These are phyloP conservation scores for Melampsora americana DNA, from an alignment of 1,284 basidiomycete genomes.

Conservation along the genomic window DNA sequence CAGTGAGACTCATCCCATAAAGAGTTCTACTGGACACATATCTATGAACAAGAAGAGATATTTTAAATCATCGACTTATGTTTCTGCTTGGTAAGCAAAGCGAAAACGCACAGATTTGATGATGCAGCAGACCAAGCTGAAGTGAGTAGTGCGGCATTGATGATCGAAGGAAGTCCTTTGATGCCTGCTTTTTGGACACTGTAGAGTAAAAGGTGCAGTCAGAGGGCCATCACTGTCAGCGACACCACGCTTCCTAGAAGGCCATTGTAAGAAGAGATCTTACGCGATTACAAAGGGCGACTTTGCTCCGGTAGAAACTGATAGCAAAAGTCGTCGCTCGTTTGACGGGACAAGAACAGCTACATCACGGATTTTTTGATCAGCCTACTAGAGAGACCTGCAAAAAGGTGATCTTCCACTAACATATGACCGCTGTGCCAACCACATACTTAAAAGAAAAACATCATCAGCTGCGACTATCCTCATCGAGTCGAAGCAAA, in stretches of 20 bases:
- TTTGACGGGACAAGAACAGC: conserved; percentile 42
- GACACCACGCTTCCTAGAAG: too few species aligned
- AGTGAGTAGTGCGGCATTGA: conserved; percentile 26
- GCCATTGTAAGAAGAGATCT: background rate
- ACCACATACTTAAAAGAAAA: background rate
- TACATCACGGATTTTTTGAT: background rate
- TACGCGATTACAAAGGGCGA: conserved; percentile 44
- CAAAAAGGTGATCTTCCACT: background rate
- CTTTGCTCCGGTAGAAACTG: conserved; percentile 26
- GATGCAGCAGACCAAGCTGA: conserved; percentile 42
- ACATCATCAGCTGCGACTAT: background rate
- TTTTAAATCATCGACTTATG: background rate
- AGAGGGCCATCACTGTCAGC: background rate
- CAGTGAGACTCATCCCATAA: conserved; percentile 43
- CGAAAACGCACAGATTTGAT: conserved; percentile 35
- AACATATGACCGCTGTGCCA: background rate
- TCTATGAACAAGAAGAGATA: conserved; percentile 5
- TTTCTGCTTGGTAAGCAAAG: background rate
- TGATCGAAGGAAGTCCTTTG: conserved; percentile 40
- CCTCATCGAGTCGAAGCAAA: background rate
- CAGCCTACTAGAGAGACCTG: background rate
- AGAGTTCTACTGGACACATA: conserved; percentile 43
- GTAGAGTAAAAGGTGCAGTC: background rate
- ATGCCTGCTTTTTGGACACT: conserved; percentile 43
- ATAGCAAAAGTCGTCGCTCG: conserved; percentile 29